Evolutionary conservation across 257 asterid genomes (phyloP).

Genomic region (Coffea eugenioides): DNA sequence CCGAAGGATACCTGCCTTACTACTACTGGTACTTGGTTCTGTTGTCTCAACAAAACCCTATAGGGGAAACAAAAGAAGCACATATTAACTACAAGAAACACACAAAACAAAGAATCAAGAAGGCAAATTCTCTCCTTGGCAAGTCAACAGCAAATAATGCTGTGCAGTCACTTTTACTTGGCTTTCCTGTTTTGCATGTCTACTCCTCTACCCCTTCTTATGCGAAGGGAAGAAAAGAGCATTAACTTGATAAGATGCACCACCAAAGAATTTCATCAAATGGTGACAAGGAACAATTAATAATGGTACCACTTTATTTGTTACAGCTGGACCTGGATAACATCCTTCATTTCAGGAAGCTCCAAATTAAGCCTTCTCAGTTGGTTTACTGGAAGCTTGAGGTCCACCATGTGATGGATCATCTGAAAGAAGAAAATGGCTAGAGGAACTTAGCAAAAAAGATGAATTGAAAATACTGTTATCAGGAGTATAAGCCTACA

Average conservation of each 20-base stretch:
- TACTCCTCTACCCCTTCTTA: not conserved
- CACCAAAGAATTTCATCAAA: not conserved
- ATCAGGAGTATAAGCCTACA: constrained; percentile 2
- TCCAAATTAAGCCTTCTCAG: constrained; percentile 19
- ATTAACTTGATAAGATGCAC: not conserved
- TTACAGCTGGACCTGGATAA: constrained; percentile 30
- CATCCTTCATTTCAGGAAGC: constrained; percentile 40
- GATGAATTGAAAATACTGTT: not conserved
- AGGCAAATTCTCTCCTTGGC: not conserved
- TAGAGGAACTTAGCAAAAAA: constrained; percentile 1
- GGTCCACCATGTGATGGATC: constrained; percentile 23
- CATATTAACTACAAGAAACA: not conserved
- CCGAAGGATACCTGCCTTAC: constrained; percentile 19
- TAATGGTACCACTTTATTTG: constrained; percentile 31
- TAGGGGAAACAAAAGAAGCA: not conserved
- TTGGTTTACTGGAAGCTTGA: constrained; percentile 23
- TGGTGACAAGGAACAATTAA: not conserved
- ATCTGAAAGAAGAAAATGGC: constrained; percentile 31
- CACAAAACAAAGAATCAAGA: not conserved
- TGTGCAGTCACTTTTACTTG: not conserved
- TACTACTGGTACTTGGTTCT: constrained; percentile 13
- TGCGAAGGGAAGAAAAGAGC: not conserved
- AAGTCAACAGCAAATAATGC: not conserved
- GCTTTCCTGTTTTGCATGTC: not conserved
- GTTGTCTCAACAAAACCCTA: constrained; percentile 19